Evolutionary conservation across 1,139 yeast species (phyloP), one percentile per base, ranked within the genome.

Genomic region (Yueomyces sp.): DNA sequence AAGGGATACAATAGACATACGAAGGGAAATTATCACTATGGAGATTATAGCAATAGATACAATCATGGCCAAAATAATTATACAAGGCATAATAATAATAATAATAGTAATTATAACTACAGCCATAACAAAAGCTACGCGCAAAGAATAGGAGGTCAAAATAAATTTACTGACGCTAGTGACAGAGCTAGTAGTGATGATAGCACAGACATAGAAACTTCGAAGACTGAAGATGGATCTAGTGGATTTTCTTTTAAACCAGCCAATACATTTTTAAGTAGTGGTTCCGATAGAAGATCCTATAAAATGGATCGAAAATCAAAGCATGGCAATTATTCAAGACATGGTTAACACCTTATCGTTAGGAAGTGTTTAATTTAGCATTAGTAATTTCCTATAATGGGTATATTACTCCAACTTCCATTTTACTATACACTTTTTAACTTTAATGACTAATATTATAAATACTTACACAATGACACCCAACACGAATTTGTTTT

Each of bases 11-110:
- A 29, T 29, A 29, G 9, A 6, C 9, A 29, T 29, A 8, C 8
- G 9, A 29, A 29, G 9, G 31, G 31, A 6, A 33, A 9, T 33
- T 11, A 45, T 32, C 47, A 44, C 36, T 41, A 44, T 25, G 46
- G 44, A 32, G 41, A 38, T 38, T 42, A 40, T 40, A 42, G 42
- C 19, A 36, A 37, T 12, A 43, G 42, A 27, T 36, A 35, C 30
- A 27, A 41, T 4, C 37, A 38, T 27, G 42, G 42, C 5, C 42
- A 30, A 5, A 38, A 36, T 19, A 38, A 38, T 28, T 29, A 33
- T 39, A 35, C 19, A 45, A 44, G 28, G 47, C 41, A 30, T 44
- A 46, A 19, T 33, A 6, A 4, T 6, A 6, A n/a, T 12, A n/a
- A n/a, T 19, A 33, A 9, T 33, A 11, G 31, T 8, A 29, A 29